phyloP scores from a whole-genome alignment of 2,329 filamentous ascomycete species.

The Colletotrichum shisoi region DNA sequence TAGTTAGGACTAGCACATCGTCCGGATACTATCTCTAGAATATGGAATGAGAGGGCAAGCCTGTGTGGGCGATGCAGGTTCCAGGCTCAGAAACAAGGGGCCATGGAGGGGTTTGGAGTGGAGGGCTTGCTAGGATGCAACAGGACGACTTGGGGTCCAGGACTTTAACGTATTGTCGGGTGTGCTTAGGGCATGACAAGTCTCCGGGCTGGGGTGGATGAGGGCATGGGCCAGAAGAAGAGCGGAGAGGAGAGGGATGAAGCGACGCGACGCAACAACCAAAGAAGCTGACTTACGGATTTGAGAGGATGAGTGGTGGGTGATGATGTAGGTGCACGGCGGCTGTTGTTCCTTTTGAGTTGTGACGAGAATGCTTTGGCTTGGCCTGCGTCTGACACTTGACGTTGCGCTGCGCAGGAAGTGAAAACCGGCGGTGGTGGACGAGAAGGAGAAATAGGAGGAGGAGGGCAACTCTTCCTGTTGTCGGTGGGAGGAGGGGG shows the following conservation, averaged over 20 bases:
- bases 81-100: slow-evolving; percentile 16
- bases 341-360: slow-evolving; percentile 25
- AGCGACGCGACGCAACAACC: slow-evolving; percentile 6
- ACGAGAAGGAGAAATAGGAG: neutral
- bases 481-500: slow-evolving; percentile 4
- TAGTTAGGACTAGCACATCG: neutral
- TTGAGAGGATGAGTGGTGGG: slow-evolving; percentile 17
- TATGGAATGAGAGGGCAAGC: slow-evolving; percentile 1
- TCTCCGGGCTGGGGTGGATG: slow-evolving; percentile 11
- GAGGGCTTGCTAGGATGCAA: slow-evolving; percentile 31
- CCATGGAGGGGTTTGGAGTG: slow-evolving; percentile 7
- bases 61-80: neutral
- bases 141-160: slow-evolving; percentile 22
- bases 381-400: slow-evolving; percentile 22
- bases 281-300: slow-evolving; percentile 26
- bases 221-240: slow-evolving; percentile 13
- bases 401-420: slow-evolving; percentile 30
- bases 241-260: slow-evolving; percentile 5
- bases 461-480: neutral
- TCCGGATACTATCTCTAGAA: slow-evolving; percentile 1
- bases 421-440: neutral
- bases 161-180: slow-evolving; percentile 18
- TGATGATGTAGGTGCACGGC: slow-evolving; percentile 19
- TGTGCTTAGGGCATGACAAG: slow-evolving; percentile 26
- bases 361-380: slow-evolving; percentile 22